Percentiles rank a stretch among this genome's conserved stretches.
These are phyloP conservation scores for Nitzschia sp. DNA, from an alignment of 108 stramenopile genomes.

Conservation along the genomic window DNA sequence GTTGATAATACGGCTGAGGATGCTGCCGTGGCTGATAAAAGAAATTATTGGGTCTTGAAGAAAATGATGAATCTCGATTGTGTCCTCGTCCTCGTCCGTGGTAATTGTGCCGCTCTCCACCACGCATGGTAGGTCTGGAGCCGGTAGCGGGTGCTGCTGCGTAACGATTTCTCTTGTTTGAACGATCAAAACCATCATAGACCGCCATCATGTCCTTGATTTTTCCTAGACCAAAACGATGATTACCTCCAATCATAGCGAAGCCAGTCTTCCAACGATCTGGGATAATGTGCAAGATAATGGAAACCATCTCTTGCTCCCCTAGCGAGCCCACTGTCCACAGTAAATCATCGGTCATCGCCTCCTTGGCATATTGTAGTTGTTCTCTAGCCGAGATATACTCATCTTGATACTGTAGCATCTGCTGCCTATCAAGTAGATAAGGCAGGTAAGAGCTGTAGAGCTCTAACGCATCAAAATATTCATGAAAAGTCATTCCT, in stretches of 20 bases:
- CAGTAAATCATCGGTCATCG: not conserved
- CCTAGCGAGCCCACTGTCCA: not conserved
- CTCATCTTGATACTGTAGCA: not conserved
- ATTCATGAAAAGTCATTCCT: slow-evolving; percentile 4
- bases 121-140: not conserved
- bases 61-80: too few species aligned
- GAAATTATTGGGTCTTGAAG: too few species aligned
- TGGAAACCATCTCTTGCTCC: not conserved
- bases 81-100: not conserved
- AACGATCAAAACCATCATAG: not conserved
- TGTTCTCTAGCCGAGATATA: not conserved
- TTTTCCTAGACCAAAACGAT: not conserved
- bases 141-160: too few species aligned
- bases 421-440: not conserved
- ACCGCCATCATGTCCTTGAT: not conserved
- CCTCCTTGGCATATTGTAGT: not conserved
- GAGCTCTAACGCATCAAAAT: not conserved
- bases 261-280: not conserved
- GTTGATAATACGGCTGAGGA: too few species aligned
- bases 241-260: not conserved
- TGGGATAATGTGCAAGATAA: not conserved
- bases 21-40: too few species aligned
- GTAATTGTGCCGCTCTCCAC: not conserved
- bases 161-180: not conserved
- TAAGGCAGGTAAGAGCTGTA: not conserved